Conservation (phyloP, 2,329 filamentous ascomycete species). For the Aureobasidium sp. region DNA sequence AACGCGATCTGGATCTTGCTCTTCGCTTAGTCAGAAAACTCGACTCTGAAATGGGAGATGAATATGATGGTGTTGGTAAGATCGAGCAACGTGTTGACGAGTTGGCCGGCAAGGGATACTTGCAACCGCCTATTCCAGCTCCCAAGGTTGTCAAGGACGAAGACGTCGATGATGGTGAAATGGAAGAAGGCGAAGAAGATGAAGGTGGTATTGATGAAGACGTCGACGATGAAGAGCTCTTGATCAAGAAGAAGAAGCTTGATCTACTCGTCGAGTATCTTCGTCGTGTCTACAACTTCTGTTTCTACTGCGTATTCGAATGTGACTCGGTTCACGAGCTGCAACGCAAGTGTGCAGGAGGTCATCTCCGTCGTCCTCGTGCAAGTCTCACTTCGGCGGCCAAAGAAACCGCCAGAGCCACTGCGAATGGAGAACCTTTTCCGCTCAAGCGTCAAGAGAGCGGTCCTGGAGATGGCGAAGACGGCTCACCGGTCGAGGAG, state of each 20-base stretch:
- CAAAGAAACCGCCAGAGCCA: conserved; percentile 78
- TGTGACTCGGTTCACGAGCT: conserved; percentile 95
- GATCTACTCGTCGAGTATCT: conserved; percentile 95
- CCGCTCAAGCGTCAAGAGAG: conserved; percentile 57
- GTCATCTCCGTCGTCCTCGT: conserved; percentile 87
- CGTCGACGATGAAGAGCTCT: conserved; percentile 78
- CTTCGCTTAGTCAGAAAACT: conserved; percentile 76
- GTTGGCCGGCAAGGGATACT: conserved; percentile 64
- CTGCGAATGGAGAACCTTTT: conserved; percentile 73
- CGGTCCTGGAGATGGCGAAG: conserved; percentile 41
- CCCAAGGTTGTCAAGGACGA: conserved; percentile 54
- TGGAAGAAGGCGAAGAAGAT: conserved; percentile 71
- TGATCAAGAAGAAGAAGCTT: conserved; percentile 92
- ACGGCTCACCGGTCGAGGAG: conserved; percentile 59
- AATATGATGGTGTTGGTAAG: conserved; percentile 68
- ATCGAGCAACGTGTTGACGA: conserved; percentile 84
- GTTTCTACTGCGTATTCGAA: conserved; percentile 99
- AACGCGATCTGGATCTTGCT: conserved; percentile 79
- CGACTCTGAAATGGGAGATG: conserved; percentile 72
- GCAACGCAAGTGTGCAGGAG: conserved; percentile 89
- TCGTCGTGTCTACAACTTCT: conserved; percentile 95
- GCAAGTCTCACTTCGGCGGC: conserved; percentile 76
- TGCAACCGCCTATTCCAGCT: conserved; percentile 58
- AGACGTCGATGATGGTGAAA: conserved; percentile 55
- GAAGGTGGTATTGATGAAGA: conserved; percentile 65